Percentiles rank a stretch among this genome's conserved stretches.
Conservation (phyloP, 345 rosid species). For the Eucalyptus paniculata region DNA sequence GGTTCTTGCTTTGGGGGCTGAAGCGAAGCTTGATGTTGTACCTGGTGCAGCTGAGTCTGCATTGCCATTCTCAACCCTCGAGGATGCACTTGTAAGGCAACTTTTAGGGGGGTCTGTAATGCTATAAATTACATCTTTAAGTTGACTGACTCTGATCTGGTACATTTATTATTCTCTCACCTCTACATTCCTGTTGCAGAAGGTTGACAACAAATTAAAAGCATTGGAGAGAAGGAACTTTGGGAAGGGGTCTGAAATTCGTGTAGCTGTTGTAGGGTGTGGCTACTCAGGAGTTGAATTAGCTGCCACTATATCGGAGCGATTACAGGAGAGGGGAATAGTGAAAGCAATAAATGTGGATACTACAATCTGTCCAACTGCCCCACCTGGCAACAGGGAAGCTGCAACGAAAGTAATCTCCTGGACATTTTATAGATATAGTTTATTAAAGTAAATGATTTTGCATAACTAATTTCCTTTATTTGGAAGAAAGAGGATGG, state of each 20-base stretch:
- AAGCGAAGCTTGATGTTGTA: constrained; percentile 65
- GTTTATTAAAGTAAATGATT: background rate
- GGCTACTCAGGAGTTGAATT: constrained; percentile 94
- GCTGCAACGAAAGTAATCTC: constrained; percentile 64
- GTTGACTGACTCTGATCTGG: background rate
- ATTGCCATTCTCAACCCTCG: constrained; percentile 72
- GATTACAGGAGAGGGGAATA: constrained; percentile 68
- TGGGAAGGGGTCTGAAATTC: constrained; percentile 33
- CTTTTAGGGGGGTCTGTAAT: background rate
- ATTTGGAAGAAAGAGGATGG: background rate
- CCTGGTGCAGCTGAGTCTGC: constrained; percentile 93
- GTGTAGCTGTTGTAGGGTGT: constrained; percentile 82
- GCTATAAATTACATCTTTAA: background rate
- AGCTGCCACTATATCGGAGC: constrained; percentile 91
- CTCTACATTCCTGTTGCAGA: constrained; percentile 33
- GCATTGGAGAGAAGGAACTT: constrained; percentile 65
- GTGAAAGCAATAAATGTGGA: constrained; percentile 76
- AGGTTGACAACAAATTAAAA: constrained; percentile 43
- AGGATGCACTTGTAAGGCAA: constrained; percentile 71
- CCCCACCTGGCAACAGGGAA: constrained; percentile 85
- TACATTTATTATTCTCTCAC: background rate
- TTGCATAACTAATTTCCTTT: background rate
- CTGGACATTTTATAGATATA: background rate
- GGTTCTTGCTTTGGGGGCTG: constrained; percentile 99
- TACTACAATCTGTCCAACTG: constrained; percentile 61